Conservation (phyloP, 371 early-diverging fungal genomes). For the Mucor lusitanicus region DNA sequence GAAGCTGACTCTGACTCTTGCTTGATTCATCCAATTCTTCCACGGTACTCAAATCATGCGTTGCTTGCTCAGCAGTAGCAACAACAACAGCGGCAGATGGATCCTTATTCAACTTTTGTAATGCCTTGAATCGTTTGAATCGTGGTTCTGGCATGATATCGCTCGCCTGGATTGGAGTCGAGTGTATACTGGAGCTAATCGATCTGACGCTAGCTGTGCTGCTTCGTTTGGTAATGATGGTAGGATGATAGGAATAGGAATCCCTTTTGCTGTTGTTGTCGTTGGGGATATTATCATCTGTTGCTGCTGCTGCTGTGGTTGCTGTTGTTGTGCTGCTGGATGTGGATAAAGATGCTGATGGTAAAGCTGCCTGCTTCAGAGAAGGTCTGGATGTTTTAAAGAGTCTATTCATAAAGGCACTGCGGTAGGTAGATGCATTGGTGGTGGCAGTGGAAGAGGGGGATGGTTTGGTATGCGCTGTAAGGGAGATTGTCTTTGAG, state of each 20-base stretch:
- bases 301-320: too few species aligned
- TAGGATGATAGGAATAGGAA: neutral
- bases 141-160: neutral
- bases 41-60: neutral
- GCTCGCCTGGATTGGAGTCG: neutral
- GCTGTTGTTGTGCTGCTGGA: neutral
- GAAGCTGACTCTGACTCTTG: neutral
- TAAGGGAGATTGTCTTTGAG: neutral
- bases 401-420: slow-evolving; percentile 1
- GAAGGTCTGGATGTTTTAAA: neutral
- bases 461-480: neutral
- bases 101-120: neutral
- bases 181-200: neutral
- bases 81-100: too few species aligned
- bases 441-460: neutral
- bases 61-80: too few species aligned
- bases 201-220: neutral
- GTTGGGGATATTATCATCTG: too few species aligned
- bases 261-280: neutral
- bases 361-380: neutral
- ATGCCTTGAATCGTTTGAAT: neutral
- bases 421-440: neutral
- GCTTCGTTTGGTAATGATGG: neutral
- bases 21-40: neutral
- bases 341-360: neutral